Percentiles rank a stretch among this genome's conserved stretches.
Evolutionary conservation across 345 rosid species (phyloP).

Genomic region (Punica granatum): DNA sequence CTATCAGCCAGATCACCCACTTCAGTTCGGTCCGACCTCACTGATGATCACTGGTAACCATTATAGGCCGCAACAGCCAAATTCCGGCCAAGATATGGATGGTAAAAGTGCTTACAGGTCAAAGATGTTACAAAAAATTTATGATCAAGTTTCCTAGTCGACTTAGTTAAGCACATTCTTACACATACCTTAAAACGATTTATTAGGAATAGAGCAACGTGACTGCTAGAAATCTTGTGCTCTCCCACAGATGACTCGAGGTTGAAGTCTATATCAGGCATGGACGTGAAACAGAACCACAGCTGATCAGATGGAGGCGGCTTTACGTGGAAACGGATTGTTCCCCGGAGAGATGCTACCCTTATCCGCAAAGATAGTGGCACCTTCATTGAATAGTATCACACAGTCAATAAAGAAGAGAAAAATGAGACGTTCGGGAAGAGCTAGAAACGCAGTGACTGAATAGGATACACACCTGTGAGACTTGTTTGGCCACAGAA

Average conservation of each 20-base stretch:
- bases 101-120: background rate
- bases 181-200: constrained; percentile 66
- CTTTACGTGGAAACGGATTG: constrained; percentile 64
- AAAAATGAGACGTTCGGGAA: background rate
- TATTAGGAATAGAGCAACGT: constrained; percentile 59
- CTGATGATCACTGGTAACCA: background rate
- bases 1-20: background rate
- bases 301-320: constrained; percentile 95
- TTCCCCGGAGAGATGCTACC: constrained; percentile 76
- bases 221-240: constrained; percentile 65
- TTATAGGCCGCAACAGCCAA: background rate
- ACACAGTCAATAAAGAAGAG: constrained; percentile 1
- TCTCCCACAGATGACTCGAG: constrained; percentile 85
- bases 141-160: background rate
- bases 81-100: background rate
- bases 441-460: constrained; percentile 1
- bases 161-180: background rate
- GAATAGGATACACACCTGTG: constrained; percentile 43
- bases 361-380: constrained; percentile 78
- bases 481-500: constrained; percentile 61
- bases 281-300: constrained; percentile 88
- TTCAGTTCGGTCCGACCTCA: background rate
- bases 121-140: background rate
- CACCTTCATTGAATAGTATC: constrained; percentile 38
- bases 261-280: constrained; percentile 75